Conservation (phyloP, 2,329 filamentous ascomycete species). For the Hypoxylon sp. region DNA sequence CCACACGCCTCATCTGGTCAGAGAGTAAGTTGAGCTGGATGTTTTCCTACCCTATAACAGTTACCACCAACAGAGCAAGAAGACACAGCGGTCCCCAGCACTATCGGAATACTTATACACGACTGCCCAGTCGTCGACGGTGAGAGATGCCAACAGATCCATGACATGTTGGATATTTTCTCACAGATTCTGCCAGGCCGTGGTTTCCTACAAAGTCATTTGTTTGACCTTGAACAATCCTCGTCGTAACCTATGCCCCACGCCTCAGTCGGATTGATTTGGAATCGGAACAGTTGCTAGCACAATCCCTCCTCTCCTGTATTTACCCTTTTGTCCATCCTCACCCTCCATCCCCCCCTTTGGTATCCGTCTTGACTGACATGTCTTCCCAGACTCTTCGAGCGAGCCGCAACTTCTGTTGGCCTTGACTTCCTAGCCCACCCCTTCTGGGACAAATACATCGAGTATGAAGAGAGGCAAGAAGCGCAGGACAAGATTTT, state of each 20-base stretch:
- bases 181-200: conserved; percentile 72
- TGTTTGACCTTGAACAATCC: conserved; percentile 51
- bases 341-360: conserved; percentile 41
- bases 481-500: conserved; percentile 88
- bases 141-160: conserved; percentile 76
- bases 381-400: conserved; percentile 77
- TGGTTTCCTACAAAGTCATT: conserved; percentile 55
- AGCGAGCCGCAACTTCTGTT: conserved; percentile 83
- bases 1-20: conserved; percentile 91
- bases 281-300: conserved; percentile 60
- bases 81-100: conserved; percentile 41
- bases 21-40: conserved; percentile 94
- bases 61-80: conserved; percentile 53
- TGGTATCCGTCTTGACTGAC: conserved; percentile 44
- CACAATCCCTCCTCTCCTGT: conserved; percentile 66
- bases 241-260: conserved; percentile 52
- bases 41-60: conserved; percentile 74
- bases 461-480: conserved; percentile 93
- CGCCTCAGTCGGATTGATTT: conserved; percentile 50
- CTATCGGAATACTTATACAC: conserved; percentile 44
- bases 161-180: conserved; percentile 66
- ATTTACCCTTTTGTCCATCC: conserved; percentile 65
- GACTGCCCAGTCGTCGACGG: conserved; percentile 59
- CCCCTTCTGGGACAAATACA: conserved; percentile 98
- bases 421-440: conserved; percentile 94